Evolutionary conservation across 257 asterid genomes (phyloP), one percentile per base, ranked within the genome.

Genomic region (Solanum lycopersicoides): DNA sequence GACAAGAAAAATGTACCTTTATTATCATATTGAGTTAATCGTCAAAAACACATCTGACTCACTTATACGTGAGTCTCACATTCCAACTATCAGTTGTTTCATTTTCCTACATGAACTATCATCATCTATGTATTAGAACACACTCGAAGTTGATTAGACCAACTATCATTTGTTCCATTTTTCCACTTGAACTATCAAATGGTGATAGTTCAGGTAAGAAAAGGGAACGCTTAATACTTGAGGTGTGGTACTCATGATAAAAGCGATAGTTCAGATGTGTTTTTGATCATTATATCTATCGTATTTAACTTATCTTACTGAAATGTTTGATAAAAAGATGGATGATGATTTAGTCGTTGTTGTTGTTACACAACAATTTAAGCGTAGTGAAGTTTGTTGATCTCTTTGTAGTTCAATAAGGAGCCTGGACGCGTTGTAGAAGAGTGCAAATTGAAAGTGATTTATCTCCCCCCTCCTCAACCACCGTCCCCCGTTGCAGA

Each of bases 351-450:
- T 50, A 12, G 25, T 30, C 39, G 39, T 32, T 4, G 25, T 35
- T 45, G 87, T 45, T 39, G 18, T 86, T 68, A 47, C 71, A 32
- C 82, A 47, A 35, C 68, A 30, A 86, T 23, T 45, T 42, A 41
- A 63, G 59, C 13, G 4, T 41, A 8, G 3, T 71, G 60, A 68
- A 85, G 66, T 85, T 41, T n/a, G 10, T 39, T 65, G 45, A 85
- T 85, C 18, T 41, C 7, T 65, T 76, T 89, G 89, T 83, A 93
- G 95, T 92, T 93, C 92, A 89, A 91, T 72, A 87, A 87, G 84
- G 91, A 89, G 69, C 88, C 91, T 41, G 92, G 93, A 79, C 90
- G 89, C 50, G 77, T 14, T 32, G 88, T 89, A 75, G 89, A 87
- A 50, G 92, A 89, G 87, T 66, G 63, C 82, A 89, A 83, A 90